Conservation (phyloP, 73 alveolate genomes). For the Durusdinium trenchii region DNA sequence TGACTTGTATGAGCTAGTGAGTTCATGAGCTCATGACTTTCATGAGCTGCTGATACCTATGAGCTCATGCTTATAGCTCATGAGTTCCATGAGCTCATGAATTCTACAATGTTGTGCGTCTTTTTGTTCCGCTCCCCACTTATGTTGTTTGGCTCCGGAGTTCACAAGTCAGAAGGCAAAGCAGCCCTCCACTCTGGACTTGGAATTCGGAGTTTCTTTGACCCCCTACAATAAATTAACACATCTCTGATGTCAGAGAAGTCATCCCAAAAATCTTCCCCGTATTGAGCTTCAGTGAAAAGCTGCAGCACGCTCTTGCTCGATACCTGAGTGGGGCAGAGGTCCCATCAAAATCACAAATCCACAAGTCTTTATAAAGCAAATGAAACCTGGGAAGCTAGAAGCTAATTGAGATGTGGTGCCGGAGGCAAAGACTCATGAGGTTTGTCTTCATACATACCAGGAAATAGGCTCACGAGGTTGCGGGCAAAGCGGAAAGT, state of each 20-base stretch:
- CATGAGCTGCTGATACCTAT: neutral
- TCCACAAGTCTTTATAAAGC: neutral
- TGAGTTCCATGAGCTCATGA: neutral
- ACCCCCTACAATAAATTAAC: neutral
- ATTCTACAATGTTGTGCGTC: neutral
- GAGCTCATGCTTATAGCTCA: neutral
- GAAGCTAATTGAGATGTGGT: neutral
- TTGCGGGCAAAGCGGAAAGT: neutral
- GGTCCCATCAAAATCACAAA: too few relatives aligned
- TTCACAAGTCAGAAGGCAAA: neutral
- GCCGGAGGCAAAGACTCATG: neutral
- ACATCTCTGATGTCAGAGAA: neutral
- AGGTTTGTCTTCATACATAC: neutral
- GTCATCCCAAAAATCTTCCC: neutral
- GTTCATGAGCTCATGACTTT: neutral
- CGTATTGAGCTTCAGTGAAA: neutral
- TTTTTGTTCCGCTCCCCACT: neutral
- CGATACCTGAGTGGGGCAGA: neutral
- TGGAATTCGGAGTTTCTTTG: neutral
- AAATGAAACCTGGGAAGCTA: neutral
- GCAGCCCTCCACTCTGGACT: neutral
- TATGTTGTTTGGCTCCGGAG: neutral
- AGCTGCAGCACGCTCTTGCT: neutral
- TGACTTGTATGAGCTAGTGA: neutral
- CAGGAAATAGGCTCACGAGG: neutral